Evolutionary conservation across 192 early-diverging fungal genomes (phyloP), one percentile per base, ranked within the genome.

Genomic region (Coemansia sp.): DNA sequence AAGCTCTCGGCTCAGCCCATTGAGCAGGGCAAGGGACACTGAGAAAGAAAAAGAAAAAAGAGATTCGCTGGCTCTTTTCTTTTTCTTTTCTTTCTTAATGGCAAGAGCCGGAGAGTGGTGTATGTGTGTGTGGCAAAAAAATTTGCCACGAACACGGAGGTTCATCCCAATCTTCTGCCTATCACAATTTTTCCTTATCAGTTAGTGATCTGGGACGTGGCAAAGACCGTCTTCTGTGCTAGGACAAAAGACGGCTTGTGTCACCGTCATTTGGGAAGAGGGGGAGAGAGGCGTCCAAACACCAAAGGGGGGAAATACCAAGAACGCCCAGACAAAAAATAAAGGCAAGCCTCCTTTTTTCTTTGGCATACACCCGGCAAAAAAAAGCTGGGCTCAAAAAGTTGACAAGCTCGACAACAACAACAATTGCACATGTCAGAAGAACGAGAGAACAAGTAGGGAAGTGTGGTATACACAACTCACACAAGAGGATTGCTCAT

Each of bases 171-270:
- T 2, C 4, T 30, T 32, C 55, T 58, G 55, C 55, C 55, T 58
- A 58, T 58, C 55, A 58, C 55, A 35, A 17, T 17, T 17, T 30
- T 58, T 32, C 55, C 55, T 58, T 58, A 58, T 58, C 55, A 33
- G 55, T 33, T 32, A 58, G 14, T 33, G 55, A 58, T 58, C 55
- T 58, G 30, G 30, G 55, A 30, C 4, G 52, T 28, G 52, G 14
- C 21, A 58, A 58, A 17, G 55, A 58, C 55, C 55, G 55, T 6
- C 55, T 16, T 35, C 32, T 58, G 55, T 58, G 55, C 55, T 32
- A 58, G 55, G 55, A 58, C 17, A 58, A 58, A 58, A 33, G 55
- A 14, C 55, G 55, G 55, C 17, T n/a, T 61, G 59, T 61, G 59
- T 61, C 59, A 61, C 59, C 59, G 59, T 23, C 38, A 21, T 23